Evolutionary conservation across 345 rosid species (phyloP).

Genomic region (Iberis pinnata): DNA sequence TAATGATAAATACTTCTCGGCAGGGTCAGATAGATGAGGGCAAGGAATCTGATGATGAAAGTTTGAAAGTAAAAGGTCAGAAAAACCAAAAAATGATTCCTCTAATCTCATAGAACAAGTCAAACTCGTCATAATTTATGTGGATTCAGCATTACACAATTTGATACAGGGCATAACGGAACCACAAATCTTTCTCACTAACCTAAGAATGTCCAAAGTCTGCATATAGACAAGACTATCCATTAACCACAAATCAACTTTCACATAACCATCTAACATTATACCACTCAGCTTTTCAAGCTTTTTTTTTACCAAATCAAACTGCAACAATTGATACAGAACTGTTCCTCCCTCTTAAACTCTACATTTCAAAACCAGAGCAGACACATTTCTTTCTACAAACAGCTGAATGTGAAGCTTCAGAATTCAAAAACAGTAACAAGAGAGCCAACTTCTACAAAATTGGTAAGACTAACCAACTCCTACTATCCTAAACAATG

Average conservation of each 20-base stretch:
- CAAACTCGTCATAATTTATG: not conserved
- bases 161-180: too few relatives aligned
- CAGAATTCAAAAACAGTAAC: too few relatives aligned
- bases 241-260: too few relatives aligned
- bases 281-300: not conserved
- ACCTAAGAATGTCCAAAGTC: not conserved
- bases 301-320: constrained; percentile 1
- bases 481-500: not conserved
- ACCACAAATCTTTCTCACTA: not conserved
- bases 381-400: not conserved
- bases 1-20: constrained; percentile 73
- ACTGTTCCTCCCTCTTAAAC: not conserved
- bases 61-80: not conserved
- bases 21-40: constrained; percentile 58
- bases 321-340: not conserved
- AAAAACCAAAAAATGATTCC: not conserved
- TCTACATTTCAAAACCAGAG: too few relatives aligned
- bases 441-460: not conserved
- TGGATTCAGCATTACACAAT: not conserved
- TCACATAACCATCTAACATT: not conserved
- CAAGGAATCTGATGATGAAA: constrained; percentile 51
- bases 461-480: not conserved
- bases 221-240: not conserved
- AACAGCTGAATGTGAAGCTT: constrained; percentile 9
- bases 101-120: not conserved